Conservation (phyloP, 306 rosid species). For the Amphicarpaea edgeworthii region DNA sequence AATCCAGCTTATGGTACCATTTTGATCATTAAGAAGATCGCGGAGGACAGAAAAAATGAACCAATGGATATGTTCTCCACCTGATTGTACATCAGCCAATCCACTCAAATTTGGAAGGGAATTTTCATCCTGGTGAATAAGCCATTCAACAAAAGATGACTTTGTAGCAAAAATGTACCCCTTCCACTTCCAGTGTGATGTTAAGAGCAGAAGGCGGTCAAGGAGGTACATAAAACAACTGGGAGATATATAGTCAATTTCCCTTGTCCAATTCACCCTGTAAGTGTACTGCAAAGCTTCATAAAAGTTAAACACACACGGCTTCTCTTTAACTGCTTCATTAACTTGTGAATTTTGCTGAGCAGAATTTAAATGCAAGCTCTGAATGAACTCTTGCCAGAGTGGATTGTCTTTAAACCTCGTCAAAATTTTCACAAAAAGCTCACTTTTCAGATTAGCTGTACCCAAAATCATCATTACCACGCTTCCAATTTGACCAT, state of each 20-base stretch:
- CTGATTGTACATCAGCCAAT: background rate
- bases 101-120: slow-evolving; percentile 23
- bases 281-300: slow-evolving; percentile 56
- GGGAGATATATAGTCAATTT: slow-evolving; percentile 63
- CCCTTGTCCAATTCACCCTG: slow-evolving; percentile 40
- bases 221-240: slow-evolving; percentile 71
- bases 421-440: slow-evolving; percentile 26
- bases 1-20: slow-evolving; percentile 53
- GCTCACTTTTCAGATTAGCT: slow-evolving; percentile 37
- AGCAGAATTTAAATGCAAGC: slow-evolving; percentile 33
- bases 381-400: slow-evolving; percentile 61
- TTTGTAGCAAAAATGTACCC: slow-evolving; percentile 61
- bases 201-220: slow-evolving; percentile 66
- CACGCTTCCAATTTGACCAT: slow-evolving; percentile 54
- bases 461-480: slow-evolving; percentile 60
- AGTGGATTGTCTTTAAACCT: slow-evolving; percentile 37
- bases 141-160: slow-evolving; percentile 74
- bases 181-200: slow-evolving; percentile 28
- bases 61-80: background rate
- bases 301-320: slow-evolving; percentile 26
- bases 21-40: slow-evolving; percentile 35
- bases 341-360: background rate
- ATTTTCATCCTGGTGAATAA: slow-evolving; percentile 50
- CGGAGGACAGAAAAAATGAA: slow-evolving; percentile 37
- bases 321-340: slow-evolving; percentile 5